A percentile compares a stretch with the other conserved stretches of the same genome.
Evolutionary conservation across 208 protist species (phyloP).

Genomic region (Leishmania tarentolae): DNA sequence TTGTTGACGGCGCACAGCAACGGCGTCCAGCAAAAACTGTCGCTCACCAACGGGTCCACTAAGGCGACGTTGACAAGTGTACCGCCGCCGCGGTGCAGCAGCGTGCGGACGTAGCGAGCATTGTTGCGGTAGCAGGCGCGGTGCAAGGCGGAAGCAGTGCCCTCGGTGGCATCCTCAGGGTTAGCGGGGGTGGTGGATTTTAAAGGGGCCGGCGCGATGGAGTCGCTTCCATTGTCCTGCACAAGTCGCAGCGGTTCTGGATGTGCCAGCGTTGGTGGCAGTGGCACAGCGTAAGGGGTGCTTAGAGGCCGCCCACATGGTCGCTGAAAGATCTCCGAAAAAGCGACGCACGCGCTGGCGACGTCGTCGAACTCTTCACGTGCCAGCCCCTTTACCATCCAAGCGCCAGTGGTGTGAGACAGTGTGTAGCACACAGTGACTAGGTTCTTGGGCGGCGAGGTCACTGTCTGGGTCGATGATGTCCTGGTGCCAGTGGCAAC

Average conservation of each 20-base stretch:
- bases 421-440: conserved; percentile 53
- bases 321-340: conserved; percentile 65
- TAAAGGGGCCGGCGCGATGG: neutral
- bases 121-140: conserved; percentile 91
- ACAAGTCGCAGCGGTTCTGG: neutral
- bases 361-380: conserved; percentile 72
- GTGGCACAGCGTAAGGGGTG: neutral
- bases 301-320: conserved; percentile 47
- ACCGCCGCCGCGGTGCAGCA: conserved; percentile 72
- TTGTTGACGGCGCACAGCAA: conserved; percentile 92
- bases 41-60: conserved; percentile 45
- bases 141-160: conserved; percentile 62
- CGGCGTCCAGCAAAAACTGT: conserved; percentile 81
- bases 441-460: conserved; percentile 12
- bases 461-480: neutral
- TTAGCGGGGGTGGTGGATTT: neutral
- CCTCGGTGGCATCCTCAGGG: conserved; percentile 4
- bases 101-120: conserved; percentile 75
- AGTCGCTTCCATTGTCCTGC: neutral
- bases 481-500: neutral
- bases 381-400: conserved; percentile 69
- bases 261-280: neutral
- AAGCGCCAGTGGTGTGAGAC: conserved; percentile 72
- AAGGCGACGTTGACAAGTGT: conserved; percentile 78
- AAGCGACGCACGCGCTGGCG: conserved; percentile 65